Evolutionary conservation across 352 stramenopile species (phyloP), one percentile per base, ranked within the genome.

Genomic region (Pythium graminicola): DNA sequence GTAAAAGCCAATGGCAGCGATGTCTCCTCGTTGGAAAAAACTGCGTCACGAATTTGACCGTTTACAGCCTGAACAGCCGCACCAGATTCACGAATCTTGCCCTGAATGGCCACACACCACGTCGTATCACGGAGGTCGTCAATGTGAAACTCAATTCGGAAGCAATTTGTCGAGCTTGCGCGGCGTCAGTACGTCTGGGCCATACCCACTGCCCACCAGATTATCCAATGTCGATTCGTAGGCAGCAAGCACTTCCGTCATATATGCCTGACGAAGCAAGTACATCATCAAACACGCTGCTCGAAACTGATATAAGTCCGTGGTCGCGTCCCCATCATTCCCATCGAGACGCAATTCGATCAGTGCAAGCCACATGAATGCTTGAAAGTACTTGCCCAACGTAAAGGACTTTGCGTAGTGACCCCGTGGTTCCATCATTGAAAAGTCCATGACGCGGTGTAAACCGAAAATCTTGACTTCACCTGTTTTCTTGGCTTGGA

Each of bases 361-460:
- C 2, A 56, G 61, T 13, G 54, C 49, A 1, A 68, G 42, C 61
- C 61, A 69, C 28, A 41, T 51, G 55, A 65, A 59, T 2, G 55
- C 61, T 2, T 22, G 55, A 39, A 69, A 69, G 28, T 55, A 69
- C 1, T 28, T 43, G 16, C 6, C 9, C 6, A 69, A 47, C n/a
- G 32, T 14, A 2, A 39, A 6, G 9, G 31, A 43, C 33, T 65
- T 65, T 39, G 35, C 54, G 52, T 69, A 69, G 26, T 69, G 61
- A 4, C 61, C 61, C 14, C 61, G 54, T 13, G 62, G 62, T 42
- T 69, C 62, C 50, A 69, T 65, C 0, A 65, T 23, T n/a, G 62
- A 69, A 24, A 62, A 65, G 38, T 69, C 62, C 1, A 69, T 38
- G 10, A 55, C 6, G 6, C 62, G 62, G 1, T 41, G n/a, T 17